phyloP scores from a whole-genome alignment of 495 filamentous ascomycete species.

The Aspergillus affinis region DNA sequence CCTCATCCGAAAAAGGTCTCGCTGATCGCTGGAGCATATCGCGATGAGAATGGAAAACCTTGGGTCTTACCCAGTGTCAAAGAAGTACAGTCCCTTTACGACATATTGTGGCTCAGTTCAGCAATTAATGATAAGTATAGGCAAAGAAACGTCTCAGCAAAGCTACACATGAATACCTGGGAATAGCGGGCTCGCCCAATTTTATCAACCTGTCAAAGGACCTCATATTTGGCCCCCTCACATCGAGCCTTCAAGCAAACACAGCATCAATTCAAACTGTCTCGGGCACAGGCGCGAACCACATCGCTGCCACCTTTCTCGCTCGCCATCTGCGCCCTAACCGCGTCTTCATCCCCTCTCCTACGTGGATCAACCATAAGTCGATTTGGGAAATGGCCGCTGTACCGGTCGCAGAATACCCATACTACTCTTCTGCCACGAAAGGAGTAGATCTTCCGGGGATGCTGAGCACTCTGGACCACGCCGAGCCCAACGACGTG shows the following conservation, averaged over 20 bases:
- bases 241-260: background rate
- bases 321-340: slow-evolving; percentile 24
- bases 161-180: slow-evolving; percentile 23
- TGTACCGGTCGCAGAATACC: slow-evolving; percentile 21
- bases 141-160: background rate
- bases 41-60: slow-evolving; percentile 31
- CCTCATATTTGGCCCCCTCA: slow-evolving; percentile 17
- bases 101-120: background rate
- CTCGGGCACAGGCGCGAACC: slow-evolving; percentile 82
- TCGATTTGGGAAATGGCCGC: slow-evolving; percentile 26
- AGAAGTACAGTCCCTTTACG: slow-evolving; percentile 10
- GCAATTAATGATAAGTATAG: no score
- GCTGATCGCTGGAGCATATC: slow-evolving; percentile 27
- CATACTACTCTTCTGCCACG: slow-evolving; percentile 29
- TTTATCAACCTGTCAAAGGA: no score
- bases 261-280: slow-evolving; percentile 60
- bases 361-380: slow-evolving; percentile 36
- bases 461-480: slow-evolving; percentile 21
- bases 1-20: slow-evolving; percentile 21
- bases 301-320: slow-evolving; percentile 76
- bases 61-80: slow-evolving; percentile 34
- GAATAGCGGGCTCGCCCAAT: slow-evolving; percentile 12
- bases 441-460: slow-evolving; percentile 21
- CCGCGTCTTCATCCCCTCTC: slow-evolving; percentile 30
- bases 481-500: slow-evolving; percentile 23